Conservation (phyloP, 257 asterid species). For the Catharanthus roseus region DNA sequence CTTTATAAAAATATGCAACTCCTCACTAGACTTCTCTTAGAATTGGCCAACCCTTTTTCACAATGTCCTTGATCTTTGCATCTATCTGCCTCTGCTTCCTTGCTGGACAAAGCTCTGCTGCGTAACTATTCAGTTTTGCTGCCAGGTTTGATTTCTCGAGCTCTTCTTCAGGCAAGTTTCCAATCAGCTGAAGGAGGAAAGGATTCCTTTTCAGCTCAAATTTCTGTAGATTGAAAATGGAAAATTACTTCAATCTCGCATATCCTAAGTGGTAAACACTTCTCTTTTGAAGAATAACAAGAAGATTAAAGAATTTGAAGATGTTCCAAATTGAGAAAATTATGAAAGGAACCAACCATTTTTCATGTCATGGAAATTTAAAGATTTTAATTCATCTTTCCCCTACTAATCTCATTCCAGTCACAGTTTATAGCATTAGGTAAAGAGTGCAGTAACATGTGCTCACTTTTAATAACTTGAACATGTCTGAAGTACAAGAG, state of each 20-base stretch:
- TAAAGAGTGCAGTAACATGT: neutral
- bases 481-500: neutral
- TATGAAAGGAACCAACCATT: neutral
- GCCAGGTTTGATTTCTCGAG: conserved; percentile 73
- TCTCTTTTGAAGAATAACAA: neutral
- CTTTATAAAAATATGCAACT: conserved; percentile 14
- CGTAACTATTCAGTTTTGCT: conserved; percentile 80
- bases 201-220: conserved; percentile 91
- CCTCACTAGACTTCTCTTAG: conserved; percentile 53
- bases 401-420: neutral
- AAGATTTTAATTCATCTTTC: neutral
- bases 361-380: neutral
- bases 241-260: conserved; percentile 11
- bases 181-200: conserved; percentile 83
- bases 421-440: neutral
- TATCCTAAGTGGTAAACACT: too few relatives aligned
- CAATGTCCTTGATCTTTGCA: conserved; percentile 62
- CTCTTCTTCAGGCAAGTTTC: conserved; percentile 85
- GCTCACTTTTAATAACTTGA: neutral
- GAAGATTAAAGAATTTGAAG: neutral
- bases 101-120: conserved; percentile 89
- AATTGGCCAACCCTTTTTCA: conserved; percentile 89
- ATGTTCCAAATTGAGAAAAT: neutral
- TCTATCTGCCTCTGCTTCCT: conserved; percentile 64
- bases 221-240: conserved; percentile 43